Percentiles rank a stretch among this genome's conserved stretches.
Conservation (phyloP, 163 green algal genomes). For the Scenedesmus sp. region DNA sequence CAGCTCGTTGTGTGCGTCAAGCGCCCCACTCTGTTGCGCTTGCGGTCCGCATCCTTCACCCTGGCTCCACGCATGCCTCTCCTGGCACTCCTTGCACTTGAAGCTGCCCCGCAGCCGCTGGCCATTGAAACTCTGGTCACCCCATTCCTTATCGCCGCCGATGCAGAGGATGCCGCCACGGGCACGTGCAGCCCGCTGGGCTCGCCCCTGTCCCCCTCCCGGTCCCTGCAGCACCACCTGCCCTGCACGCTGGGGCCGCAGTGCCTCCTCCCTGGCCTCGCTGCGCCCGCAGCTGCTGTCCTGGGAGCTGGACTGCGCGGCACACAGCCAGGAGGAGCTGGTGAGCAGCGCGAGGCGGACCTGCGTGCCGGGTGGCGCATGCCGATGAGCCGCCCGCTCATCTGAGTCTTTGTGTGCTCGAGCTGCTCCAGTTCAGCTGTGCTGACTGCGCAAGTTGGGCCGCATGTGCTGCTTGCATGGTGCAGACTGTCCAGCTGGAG, state of each 20-base stretch:
- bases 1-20: too few species aligned
- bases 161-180: background rate
- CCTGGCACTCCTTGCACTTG: background rate
- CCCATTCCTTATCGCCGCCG: background rate
- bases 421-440: background rate
- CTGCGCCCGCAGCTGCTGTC: constrained; percentile 31
- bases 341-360: too few species aligned
- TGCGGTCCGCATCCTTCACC: too few species aligned
- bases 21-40: too few species aligned
- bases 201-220: background rate
- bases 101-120: background rate
- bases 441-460: background rate
- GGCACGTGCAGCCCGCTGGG: background rate
- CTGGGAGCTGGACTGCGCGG: constrained; percentile 68
- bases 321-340: constrained; percentile 58
- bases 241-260: background rate
- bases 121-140: background rate
- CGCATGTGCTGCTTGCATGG: too few species aligned
- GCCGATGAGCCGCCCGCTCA: background rate
- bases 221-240: constrained; percentile 9
- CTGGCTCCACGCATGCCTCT: background rate
- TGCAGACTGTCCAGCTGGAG: too few species aligned
- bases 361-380: background rate
- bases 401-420: background rate
- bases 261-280: background rate